Conservation (phyloP, 108 stramenopile species). For the Nitzschia sp. region DNA sequence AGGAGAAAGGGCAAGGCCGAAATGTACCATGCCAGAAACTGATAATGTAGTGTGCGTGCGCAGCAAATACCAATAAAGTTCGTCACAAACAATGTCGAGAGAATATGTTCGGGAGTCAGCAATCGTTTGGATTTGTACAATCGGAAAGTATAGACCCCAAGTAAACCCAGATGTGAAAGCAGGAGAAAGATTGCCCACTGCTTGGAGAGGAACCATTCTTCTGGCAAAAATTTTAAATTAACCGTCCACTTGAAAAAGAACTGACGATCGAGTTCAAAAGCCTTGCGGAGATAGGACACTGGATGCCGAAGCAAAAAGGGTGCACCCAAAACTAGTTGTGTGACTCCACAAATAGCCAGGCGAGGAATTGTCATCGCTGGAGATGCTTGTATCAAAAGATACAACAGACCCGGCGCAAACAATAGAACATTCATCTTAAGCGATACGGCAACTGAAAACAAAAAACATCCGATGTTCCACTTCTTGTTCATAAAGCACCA, state of each 20-base stretch:
- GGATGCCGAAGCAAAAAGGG: constrained; percentile 92
- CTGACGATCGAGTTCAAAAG: constrained; percentile 96
- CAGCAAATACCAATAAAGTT: constrained; percentile 96
- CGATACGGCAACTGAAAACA: constrained; percentile 91
- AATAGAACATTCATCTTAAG: constrained; percentile 98
- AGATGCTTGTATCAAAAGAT: constrained; percentile 72
- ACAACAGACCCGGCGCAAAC: constrained; percentile 92
- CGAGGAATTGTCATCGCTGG: constrained; percentile 46
- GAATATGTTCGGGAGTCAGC: constrained; percentile 62
- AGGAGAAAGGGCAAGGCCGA: constrained; percentile 80
- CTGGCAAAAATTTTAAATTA: constrained; percentile 91
- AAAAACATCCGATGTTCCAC: constrained; percentile 84
- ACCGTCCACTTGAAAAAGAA: constrained; percentile 98
- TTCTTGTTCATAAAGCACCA: constrained; percentile 67
- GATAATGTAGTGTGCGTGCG: constrained; percentile 95
- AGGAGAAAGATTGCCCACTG: constrained; percentile 65
- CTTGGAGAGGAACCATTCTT: constrained; percentile 84
- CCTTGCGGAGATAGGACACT: constrained; percentile 86
- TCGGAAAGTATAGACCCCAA: constrained; percentile 45
- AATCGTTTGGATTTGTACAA: constrained; percentile 15
- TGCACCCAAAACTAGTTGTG: constrained; percentile 87
- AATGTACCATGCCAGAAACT: constrained; percentile 98
- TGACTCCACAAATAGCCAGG: constrained; percentile 58
- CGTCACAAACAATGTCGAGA: constrained; percentile 81
- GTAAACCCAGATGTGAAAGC: constrained; percentile 47